These are phyloP conservation scores for Malassezia yamatoensis DNA, from an alignment of 1,284 basidiomycete genomes.

Conservation along the genomic window DNA sequence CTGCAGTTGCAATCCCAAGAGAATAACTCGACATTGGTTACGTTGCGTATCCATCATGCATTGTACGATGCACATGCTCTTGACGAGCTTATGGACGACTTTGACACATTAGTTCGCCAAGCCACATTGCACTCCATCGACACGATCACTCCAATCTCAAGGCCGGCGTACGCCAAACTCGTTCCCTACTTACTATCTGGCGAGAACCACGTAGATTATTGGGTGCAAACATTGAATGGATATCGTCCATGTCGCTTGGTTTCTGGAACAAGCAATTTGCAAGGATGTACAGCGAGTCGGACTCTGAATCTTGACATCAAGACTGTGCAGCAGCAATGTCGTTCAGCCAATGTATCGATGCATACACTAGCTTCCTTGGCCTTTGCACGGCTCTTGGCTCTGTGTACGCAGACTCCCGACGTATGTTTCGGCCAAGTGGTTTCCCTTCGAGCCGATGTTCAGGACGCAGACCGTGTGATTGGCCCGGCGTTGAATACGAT, in stretches of 20 bases:
- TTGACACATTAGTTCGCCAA: constrained; percentile 18
- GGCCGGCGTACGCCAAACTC: constrained; percentile 21
- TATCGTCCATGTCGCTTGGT: constrained; percentile 18
- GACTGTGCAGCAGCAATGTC: constrained; percentile 13
- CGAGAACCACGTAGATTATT: constrained; percentile 23
- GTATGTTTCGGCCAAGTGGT: constrained; percentile 42
- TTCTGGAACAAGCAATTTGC: neutral
- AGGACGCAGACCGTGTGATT: constrained; percentile 27
- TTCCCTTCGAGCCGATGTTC: constrained; percentile 26
- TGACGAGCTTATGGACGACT: constrained; percentile 35
- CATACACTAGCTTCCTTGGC: constrained; percentile 35
- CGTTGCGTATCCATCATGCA: constrained; percentile 12
- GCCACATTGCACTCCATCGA: neutral
- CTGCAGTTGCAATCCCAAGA: neutral
- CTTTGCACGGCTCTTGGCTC: constrained; percentile 29
- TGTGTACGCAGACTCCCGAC: constrained; percentile 21
- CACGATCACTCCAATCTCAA: neutral
- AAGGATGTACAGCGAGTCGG: constrained; percentile 7
- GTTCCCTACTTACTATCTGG: constrained; percentile 27
- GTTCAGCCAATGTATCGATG: constrained; percentile 22
- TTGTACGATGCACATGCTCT: constrained; percentile 30
- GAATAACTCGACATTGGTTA: neutral
- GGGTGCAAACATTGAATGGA: constrained; percentile 19
- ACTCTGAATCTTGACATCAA: neutral
- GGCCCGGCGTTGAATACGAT: constrained; percentile 42